A percentile compares a stretch with the other conserved stretches of the same genome.
Conservation (phyloP, 2,329 filamentous ascomycete species). For the Colletotrichum eremochloae region DNA sequence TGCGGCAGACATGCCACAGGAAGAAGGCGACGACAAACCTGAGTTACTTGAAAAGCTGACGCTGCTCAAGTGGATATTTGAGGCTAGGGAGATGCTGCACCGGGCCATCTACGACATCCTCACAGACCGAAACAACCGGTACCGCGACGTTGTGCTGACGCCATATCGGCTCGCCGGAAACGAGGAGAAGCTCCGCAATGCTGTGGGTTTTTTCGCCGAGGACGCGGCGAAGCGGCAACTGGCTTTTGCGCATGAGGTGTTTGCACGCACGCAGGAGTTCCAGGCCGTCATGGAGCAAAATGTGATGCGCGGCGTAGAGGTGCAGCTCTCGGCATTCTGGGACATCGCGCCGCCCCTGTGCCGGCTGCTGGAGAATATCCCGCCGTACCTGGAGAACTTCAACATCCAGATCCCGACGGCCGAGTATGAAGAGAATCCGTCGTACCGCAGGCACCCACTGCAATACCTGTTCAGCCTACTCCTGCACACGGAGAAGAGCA, state of each 20-base stretch:
- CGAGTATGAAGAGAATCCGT: constrained; percentile 89
- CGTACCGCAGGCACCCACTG: constrained; percentile 83
- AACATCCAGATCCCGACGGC: constrained; percentile 80
- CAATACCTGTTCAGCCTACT: constrained; percentile 92
- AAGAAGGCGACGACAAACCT: constrained; percentile 94
- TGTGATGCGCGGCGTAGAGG: constrained; percentile 88
- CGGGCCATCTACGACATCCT: constrained; percentile 88
- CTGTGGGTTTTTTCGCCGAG: constrained; percentile 83
- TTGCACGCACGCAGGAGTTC: constrained; percentile 82
- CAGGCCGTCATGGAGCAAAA: constrained; percentile 85
- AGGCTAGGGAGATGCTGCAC: constrained; percentile 89
- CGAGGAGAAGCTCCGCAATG: constrained; percentile 82
- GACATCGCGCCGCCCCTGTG: constrained; percentile 91
- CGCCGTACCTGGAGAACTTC: constrained; percentile 70
- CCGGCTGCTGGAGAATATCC: constrained; percentile 84
- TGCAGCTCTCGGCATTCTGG: constrained; percentile 96
- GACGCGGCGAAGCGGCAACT: constrained; percentile 81
- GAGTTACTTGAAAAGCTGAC: constrained; percentile 96
- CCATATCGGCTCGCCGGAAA: constrained; percentile 84
- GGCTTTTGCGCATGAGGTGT: constrained; percentile 77
- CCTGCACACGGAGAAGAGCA: constrained; percentile 89
- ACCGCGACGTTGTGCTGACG: constrained; percentile 84
- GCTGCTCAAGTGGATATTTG: constrained; percentile 96
- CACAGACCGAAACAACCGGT: constrained; percentile 86
- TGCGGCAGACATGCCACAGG: constrained; percentile 86